phyloP scores from a whole-genome alignment of 306 rosid genomes.

The Luffa aegyptiaca region DNA sequence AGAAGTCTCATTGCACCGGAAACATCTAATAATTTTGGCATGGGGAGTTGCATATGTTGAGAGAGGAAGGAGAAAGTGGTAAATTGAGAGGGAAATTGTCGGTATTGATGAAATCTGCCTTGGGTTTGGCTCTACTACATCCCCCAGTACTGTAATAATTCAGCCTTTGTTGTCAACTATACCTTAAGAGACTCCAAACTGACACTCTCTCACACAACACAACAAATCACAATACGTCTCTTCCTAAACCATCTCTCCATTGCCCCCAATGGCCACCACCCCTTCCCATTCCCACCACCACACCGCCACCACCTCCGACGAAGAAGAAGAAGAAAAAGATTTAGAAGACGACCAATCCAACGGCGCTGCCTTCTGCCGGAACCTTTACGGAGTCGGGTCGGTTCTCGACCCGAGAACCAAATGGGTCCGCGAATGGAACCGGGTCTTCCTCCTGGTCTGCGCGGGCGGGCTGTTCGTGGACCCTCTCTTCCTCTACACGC shows the following conservation, averaged over 20 bases:
- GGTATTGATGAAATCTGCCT: neutral
- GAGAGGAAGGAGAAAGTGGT: neutral
- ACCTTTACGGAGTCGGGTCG: neutral
- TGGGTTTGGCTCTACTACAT: neutral
- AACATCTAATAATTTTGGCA: no score
- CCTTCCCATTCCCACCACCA: slow-evolving; percentile 7
- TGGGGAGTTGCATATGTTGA: neutral
- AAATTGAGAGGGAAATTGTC: neutral
- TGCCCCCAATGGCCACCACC: slow-evolving; percentile 36
- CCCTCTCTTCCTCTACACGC: slow-evolving; percentile 79
- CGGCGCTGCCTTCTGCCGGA: neutral
- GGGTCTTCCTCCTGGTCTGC: slow-evolving; percentile 58
- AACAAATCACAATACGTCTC: neutral
- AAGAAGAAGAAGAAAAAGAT: neutral
- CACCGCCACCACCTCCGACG: neutral
- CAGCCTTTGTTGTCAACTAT: neutral
- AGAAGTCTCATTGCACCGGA: no score
- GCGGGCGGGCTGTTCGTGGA: slow-evolving; percentile 70
- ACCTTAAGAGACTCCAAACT: neutral
- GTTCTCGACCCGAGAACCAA: slow-evolving; percentile 44
- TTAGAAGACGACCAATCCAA: neutral
- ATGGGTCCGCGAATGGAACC: slow-evolving; percentile 84
- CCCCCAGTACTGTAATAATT: neutral
- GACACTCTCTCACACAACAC: neutral
- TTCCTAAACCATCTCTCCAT: neutral